Percentiles rank a stretch among this genome's conserved stretches.
phyloP scores from a whole-genome alignment of 2,329 filamentous ascomycete genomes.

The Huntiella decipiens region DNA sequence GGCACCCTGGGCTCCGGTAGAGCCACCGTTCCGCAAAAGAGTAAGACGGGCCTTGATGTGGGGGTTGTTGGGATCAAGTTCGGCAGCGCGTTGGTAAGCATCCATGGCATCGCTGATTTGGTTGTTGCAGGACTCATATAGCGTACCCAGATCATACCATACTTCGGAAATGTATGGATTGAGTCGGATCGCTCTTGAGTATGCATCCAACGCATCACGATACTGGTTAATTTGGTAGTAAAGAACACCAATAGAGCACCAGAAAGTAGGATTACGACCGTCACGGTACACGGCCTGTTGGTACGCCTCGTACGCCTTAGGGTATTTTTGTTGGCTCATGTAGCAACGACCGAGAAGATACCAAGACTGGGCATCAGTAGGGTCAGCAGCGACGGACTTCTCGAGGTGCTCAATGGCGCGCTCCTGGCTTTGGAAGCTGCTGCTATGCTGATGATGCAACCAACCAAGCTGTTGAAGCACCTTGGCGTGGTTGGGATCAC shows the following conservation, averaged over 20 bases:
- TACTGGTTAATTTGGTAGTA: constrained; percentile 99
- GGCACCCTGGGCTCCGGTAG: constrained; percentile 53
- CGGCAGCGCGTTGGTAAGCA: constrained; percentile 83
- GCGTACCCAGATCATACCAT: constrained; percentile 92
- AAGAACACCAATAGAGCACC: constrained; percentile 96
- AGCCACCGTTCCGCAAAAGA: constrained; percentile 64
- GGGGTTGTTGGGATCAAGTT: constrained; percentile 79
- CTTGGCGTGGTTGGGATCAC: constrained; percentile 91
- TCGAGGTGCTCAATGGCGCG: constrained; percentile 92
- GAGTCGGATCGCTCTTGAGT: constrained; percentile 84
- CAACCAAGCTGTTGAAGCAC: constrained; percentile 94
- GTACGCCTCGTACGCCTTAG: constrained; percentile 95
- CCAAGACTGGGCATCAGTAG: constrained; percentile 93
- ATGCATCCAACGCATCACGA: constrained; percentile 89
- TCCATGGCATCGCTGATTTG: constrained; percentile 92
- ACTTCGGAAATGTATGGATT: constrained; percentile 98
- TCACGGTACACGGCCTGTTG: constrained; percentile 97
- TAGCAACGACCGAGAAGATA: constrained; percentile 94
- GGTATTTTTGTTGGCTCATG: constrained; percentile 98
- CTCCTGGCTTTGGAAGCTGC: constrained; percentile 78
- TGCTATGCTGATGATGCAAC: constrained; percentile 93
- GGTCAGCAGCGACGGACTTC: constrained; percentile 87
- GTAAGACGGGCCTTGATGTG: constrained; percentile 93
- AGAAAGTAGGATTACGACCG: constrained; percentile 93
- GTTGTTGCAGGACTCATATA: constrained; percentile 99